phyloP scores from a whole-genome alignment of 805 yeast species.

The Kluyveromyces dobzhanskii region DNA sequence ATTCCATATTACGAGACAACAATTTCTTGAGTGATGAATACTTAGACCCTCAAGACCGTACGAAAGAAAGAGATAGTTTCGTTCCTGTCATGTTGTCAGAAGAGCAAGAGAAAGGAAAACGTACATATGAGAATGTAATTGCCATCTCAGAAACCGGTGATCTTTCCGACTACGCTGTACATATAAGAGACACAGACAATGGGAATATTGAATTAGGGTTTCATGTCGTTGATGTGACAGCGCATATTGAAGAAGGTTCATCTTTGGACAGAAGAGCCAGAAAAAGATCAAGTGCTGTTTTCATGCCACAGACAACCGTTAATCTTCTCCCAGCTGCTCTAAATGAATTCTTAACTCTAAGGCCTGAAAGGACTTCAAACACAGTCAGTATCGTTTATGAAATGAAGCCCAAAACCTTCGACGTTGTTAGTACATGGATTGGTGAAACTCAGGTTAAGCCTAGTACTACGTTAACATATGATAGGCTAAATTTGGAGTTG shows the following conservation, averaged over 20 bases:
- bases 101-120: slow-evolving; percentile 14
- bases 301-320: slow-evolving; percentile 65
- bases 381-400: slow-evolving; percentile 75
- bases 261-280: slow-evolving; percentile 80
- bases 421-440: slow-evolving; percentile 67
- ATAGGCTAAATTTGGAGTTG: slow-evolving; percentile 16
- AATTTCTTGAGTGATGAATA: slow-evolving; percentile 78
- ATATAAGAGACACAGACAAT: slow-evolving; percentile 54
- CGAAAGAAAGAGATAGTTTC: slow-evolving; percentile 21
- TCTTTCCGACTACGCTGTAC: slow-evolving; percentile 70
- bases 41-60: slow-evolving; percentile 36
- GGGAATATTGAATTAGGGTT: slow-evolving; percentile 68
- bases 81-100: slow-evolving; percentile 17
- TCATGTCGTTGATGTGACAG: slow-evolving; percentile 75
- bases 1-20: slow-evolving; percentile 81
- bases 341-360: slow-evolving; percentile 52
- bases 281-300: slow-evolving; percentile 83
- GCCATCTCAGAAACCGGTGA: slow-evolving; percentile 27
- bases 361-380: slow-evolving; percentile 49
- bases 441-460: slow-evolving; percentile 66
- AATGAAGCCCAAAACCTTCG: slow-evolving; percentile 62
- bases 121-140: slow-evolving; percentile 21
- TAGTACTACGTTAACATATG: slow-evolving; percentile 26
- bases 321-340: slow-evolving; percentile 63
- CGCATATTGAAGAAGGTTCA: slow-evolving; percentile 63